phyloP scores from a whole-genome alignment of 2,329 filamentous ascomycete species.

The Xylaria hypoxylon region DNA sequence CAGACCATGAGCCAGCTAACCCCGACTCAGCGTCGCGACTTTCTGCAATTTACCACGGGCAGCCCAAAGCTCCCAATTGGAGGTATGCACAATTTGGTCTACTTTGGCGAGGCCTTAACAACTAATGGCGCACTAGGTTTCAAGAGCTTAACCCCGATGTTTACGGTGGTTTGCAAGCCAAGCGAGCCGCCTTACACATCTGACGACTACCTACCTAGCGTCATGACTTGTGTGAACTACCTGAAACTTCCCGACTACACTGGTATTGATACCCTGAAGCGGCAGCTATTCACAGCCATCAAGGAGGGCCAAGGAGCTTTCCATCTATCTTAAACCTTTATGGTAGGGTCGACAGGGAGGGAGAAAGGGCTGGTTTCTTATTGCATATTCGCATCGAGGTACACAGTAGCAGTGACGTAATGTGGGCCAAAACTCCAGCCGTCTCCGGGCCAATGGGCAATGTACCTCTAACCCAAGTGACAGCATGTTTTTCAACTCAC shows the following conservation, averaged over 20 bases:
- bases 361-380: conserved; percentile 28
- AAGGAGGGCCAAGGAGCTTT: conserved; percentile 97
- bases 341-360: conserved; percentile 4
- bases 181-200: conserved; percentile 92
- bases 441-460: conserved; percentile 33
- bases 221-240: conserved; percentile 99
- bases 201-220: conserved; percentile 98
- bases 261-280: conserved; percentile 77
- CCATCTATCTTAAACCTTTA: conserved; percentile 78
- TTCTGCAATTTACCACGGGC: conserved; percentile 96
- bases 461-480: conserved; percentile 27
- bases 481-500: conserved; percentile 37
- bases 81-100: conserved; percentile 68
- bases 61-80: conserved; percentile 98
- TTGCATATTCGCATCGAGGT: conserved; percentile 37
- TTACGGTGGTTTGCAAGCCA: conserved; percentile 99
- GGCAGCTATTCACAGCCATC: conserved; percentile 85
- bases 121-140: conserved; percentile 74
- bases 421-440: conserved; percentile 36
- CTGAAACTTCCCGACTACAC: conserved; percentile 97
- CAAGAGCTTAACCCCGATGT: conserved; percentile 96
- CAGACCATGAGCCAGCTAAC: conserved; percentile 93
- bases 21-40: conserved; percentile 82
- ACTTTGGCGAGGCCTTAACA: background rate
- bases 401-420: conserved; percentile 36